Evolutionary conservation across 2,329 filamentous ascomycete species (phyloP), one percentile per base, ranked within the genome.

Genomic region (Ophiostoma piceae): DNA sequence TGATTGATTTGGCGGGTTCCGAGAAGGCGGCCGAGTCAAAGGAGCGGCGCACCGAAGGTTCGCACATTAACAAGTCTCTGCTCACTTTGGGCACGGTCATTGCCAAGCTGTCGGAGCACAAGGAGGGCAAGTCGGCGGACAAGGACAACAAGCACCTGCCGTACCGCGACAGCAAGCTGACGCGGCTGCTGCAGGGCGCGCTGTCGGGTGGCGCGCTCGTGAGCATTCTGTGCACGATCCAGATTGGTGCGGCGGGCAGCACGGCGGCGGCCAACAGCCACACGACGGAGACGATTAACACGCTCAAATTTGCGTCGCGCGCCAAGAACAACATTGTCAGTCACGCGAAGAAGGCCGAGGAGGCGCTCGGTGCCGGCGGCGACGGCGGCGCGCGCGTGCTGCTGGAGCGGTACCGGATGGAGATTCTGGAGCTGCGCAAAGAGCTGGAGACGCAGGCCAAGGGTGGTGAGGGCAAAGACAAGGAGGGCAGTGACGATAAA

Each of bases 321-420:
- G 95, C 95, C 64, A 97, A 97, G 84, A 99, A 99, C 80, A 99
- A 91, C 77, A 97, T 99, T 76, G 90, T 98, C 77, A 97, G 93
- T 75, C 94, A 98, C 80, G 95, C 95, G 43, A 98, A 97, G 84
- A 91, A 89, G 77, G 94, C 94, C 7, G 92, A 96, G 74, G 95
- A 98, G 78, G 93, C 94, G 2, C 83, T 94, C 32, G 90, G 90
- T 32, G 84, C 85, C 57, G 90, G 91, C 54, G 90, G 89, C n/a
- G 94, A 97, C 79, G 91, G 92, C 12, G 91, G 91, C 35, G 93
- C 92, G 65, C 87, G 92, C 70, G 94, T 96, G 2, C 84, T 99
- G 1, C 84, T 99, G 11, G 95, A 99, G 77, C 88, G 94, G 54
- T 99, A 99, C 77, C 89, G 94, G 57, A 87, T 96, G 85, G 95